Percentiles rank a stretch among this genome's conserved stretches.
Evolutionary conservation across 371 early-diverging fungal species (phyloP).

Genomic region (Rhizomucor miehei): DNA sequence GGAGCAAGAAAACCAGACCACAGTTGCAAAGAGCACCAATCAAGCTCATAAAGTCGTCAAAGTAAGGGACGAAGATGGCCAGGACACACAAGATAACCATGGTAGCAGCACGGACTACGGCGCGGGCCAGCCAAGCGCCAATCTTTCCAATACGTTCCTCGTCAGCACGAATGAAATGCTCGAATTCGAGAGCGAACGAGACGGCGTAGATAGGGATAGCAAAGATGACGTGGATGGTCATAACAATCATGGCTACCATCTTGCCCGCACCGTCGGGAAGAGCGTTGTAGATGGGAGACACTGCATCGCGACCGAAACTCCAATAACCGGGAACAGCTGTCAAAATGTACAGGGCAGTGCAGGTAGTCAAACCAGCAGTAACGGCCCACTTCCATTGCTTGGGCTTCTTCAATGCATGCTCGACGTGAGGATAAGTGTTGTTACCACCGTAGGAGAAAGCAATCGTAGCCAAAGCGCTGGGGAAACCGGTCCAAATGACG

Average conservation of each 20-base stretch:
- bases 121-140: constrained; percentile 49
- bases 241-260: constrained; percentile 69
- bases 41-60: constrained; percentile 73
- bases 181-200: constrained; percentile 77
- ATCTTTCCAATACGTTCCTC: constrained; percentile 36
- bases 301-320: constrained; percentile 69
- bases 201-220: constrained; percentile 85
- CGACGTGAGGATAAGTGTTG: constrained; percentile 70
- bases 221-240: constrained; percentile 84
- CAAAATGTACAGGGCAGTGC: constrained; percentile 73
- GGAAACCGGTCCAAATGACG: constrained; percentile 56
- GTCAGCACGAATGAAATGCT: constrained; percentile 41
- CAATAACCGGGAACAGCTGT: constrained; percentile 83
- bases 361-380: constrained; percentile 64
- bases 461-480: constrained; percentile 58
- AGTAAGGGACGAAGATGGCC: constrained; percentile 62
- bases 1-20: constrained; percentile 69
- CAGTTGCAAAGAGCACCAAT: constrained; percentile 70
- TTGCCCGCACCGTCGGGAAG: constrained; percentile 65
- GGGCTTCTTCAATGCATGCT: constrained; percentile 80
- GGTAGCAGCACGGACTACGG: constrained; percentile 48
- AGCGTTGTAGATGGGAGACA: constrained; percentile 76
- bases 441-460: constrained; percentile 61
- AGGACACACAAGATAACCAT: constrained; percentile 50
- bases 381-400: constrained; percentile 75